Evolutionary conservation across 2,329 filamentous ascomycete genomes (phyloP), one percentile per base, ranked within the genome.

Genomic region (Fusarium sarcochroum): DNA sequence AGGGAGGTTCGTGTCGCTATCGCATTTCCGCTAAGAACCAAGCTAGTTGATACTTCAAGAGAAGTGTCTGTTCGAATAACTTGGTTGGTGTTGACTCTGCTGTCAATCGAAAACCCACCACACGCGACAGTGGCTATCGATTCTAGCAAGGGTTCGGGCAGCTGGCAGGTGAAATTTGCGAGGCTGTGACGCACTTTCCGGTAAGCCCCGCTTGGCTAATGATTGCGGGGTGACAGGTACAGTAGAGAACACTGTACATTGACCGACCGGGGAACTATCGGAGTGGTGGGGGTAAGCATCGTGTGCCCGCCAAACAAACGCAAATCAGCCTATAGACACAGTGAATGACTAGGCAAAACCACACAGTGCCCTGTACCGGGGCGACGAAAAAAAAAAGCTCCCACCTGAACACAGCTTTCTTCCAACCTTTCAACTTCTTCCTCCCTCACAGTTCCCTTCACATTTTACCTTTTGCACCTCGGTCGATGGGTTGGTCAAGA

Each of bases 401-500:
- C 42, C 58, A 54, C 47, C 63, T 56, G 56, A 62, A 60, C 65
- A 54, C 63, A 57, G 53, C 62, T 64, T 75, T 71, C 46, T 66
- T 67, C 58, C 47, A 32, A 58, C 62, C 68, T 70, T 13, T 52
- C 53, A 58, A 65, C 41, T 40, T 56, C 64, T 56, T 57, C 60
- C 61, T 62, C 48, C 35, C 69, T 70, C 70, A 72, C 63, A 44
- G 62, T 69, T 21, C 65, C 62, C 64, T 72, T 68, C 59, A 72
- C 56, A 66, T 63, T 69, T 71, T 65, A 68, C 61, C 56, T 46
- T 70, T 49, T 53, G 37, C 53, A 52, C 53, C 52, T 64, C 62
- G 48, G 49, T 75, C 53, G 57, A 75, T 73, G 73, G 71, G 69
- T 75, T 65, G 67, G 65, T 58, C 76, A 80, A 75, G 71, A 90